Conservation (phyloP, 1,284 basidiomycete species). For the Ganoderma boninense region DNA sequence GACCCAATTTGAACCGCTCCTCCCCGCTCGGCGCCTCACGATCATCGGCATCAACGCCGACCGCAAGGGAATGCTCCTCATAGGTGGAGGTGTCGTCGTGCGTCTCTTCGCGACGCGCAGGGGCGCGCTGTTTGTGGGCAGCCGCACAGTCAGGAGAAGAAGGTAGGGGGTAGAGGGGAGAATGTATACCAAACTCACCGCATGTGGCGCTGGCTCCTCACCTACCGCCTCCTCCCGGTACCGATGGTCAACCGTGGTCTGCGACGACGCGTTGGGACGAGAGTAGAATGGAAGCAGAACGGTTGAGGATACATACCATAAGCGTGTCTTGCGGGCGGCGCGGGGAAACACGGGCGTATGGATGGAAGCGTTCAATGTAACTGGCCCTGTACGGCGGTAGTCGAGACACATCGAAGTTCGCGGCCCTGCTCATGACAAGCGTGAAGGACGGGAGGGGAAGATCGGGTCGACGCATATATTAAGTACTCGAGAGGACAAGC, state of each 20-base stretch:
- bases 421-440: constrained; percentile 12
- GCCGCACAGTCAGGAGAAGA: neutral
- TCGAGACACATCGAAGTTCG: constrained; percentile 25
- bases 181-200: constrained; percentile 11
- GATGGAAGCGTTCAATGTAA: constrained; percentile 33
- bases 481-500: neutral
- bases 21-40: neutral
- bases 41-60: constrained; percentile 6
- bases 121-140: neutral
- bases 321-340: constrained; percentile 23
- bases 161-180: neutral
- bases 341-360: constrained; percentile 28
- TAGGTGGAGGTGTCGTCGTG: neutral
- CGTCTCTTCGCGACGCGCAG: constrained; percentile 1
- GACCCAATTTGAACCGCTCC: constrained; percentile 6
- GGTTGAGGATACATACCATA: constrained; percentile 36
- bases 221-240: constrained; percentile 7
- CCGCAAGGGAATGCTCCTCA: constrained; percentile 1
- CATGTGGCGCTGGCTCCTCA: constrained; percentile 8
- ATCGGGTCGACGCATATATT: constrained; percentile 21
- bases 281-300: neutral
- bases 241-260: constrained; percentile 22
- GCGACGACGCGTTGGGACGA: neutral
- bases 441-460: constrained; percentile 25
- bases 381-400: constrained; percentile 34